Evolutionary conservation across 768 basidiomycete genomes (phyloP), one percentile per base, ranked within the genome.

Genomic region (Amanita thiersii): DNA sequence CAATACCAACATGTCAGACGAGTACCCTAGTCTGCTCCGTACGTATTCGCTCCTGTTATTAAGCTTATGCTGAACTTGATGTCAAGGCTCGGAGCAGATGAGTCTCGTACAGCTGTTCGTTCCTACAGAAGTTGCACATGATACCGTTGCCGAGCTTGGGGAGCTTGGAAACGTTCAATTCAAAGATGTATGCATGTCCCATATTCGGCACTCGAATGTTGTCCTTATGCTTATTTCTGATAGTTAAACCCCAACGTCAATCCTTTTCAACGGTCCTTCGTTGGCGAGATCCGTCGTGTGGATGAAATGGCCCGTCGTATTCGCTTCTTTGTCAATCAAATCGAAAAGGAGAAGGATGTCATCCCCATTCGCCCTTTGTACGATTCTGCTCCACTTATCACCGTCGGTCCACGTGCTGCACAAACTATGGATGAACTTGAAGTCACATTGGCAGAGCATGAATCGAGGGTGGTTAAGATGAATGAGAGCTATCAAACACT

Each of bases 221-320:
- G 20, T 26, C 24, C 8, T 5, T 24, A 12, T 34, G 28, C 19
- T 19, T 33, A 9, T 23, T 29, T 43, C 50, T 47, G 43, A 30
- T 57, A 98, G 93, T 67, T 98, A 52, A 98, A 98, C 62, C 89
- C 93, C 9, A 78, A 77, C 47, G 81, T 97, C 52, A 97, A 94
- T 62, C 87, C 94, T 12, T 99, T 98, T 69, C 94, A 99, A 71
- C 88, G 96, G 49, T 92, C 93, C 4, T 99, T 94, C 61, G 89
- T 96, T 47, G 89, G 86, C 25, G 93, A 96, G 60, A 90, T 99
- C 50, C 81, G 96, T 26, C 81, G 87, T 49, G 76, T 94, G 46
- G 94, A 96, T 60, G 94, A 99, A 57, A 93, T 94, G 84, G 84
- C 86, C 5, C 86, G 96, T 50, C 86, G 91, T 25, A 81, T 92